These are phyloP conservation scores for Alisma plantagoaquatica DNA, from an alignment of 106 monocot species.

Conservation along the genomic window DNA sequence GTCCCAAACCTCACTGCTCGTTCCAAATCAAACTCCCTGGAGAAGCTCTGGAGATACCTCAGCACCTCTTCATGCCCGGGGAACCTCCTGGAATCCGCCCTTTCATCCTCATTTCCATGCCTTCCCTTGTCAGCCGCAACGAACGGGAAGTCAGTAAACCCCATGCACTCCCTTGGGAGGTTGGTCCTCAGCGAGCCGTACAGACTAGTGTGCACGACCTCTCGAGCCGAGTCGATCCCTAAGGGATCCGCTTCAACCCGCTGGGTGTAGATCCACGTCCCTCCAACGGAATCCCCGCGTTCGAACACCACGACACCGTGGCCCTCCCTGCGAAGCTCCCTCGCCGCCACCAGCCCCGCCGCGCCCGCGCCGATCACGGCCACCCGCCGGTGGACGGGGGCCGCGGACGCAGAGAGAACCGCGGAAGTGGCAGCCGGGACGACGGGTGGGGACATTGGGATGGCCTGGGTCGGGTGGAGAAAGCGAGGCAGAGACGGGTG, in stretches of 20 bases:
- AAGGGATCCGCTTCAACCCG: slow-evolving; percentile 55
- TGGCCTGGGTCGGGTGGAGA: too few species aligned
- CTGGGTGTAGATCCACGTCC: slow-evolving; percentile 82
- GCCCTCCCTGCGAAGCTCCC: slow-evolving; percentile 70
- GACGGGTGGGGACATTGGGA: not conserved
- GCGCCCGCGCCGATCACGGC: slow-evolving; percentile 95
- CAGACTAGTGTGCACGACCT: slow-evolving; percentile 58
- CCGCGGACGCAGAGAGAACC: slow-evolving; percentile 1
- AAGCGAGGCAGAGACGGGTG: too few species aligned
- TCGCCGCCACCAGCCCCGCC: slow-evolving; percentile 72
- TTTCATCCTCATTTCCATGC: slow-evolving; percentile 7
- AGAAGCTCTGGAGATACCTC: slow-evolving; percentile 69
- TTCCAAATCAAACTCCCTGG: slow-evolving; percentile 43
- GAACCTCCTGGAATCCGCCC: slow-evolving; percentile 48
- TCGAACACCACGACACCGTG: slow-evolving; percentile 80
- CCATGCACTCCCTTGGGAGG: slow-evolving; percentile 85
- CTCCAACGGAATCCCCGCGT: slow-evolving; percentile 44
- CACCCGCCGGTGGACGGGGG: slow-evolving; percentile 23
- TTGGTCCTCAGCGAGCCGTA: slow-evolving; percentile 87
- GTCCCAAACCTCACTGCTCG: slow-evolving; percentile 42
- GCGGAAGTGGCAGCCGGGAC: not conserved
- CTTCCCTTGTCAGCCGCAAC: slow-evolving; percentile 1
- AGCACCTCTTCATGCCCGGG: slow-evolving; percentile 75
- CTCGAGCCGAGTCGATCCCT: slow-evolving; percentile 29
- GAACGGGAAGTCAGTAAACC: slow-evolving; percentile 89